These are phyloP conservation scores for Berberis vulgaris DNA, from an alignment of 164 flowering plant genomes.

Conservation along the genomic window DNA sequence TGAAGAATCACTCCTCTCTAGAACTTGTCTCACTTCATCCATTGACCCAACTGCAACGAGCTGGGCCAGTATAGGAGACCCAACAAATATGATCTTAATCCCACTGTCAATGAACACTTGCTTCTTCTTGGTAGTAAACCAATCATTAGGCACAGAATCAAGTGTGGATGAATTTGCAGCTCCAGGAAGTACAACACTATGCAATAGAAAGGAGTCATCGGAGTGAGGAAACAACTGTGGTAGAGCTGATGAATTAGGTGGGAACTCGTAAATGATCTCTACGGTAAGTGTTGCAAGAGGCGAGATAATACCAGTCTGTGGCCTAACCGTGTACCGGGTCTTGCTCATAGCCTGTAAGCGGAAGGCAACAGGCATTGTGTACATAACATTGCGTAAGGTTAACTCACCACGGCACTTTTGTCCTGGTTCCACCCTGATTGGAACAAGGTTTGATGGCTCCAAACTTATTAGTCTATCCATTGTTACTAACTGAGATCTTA, in stretches of 20 bases:
- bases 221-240: constrained; percentile 44
- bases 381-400: constrained; percentile 66
- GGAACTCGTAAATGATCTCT: constrained; percentile 42
- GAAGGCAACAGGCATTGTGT: constrained; percentile 85
- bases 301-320: constrained; percentile 56
- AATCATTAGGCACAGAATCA: constrained; percentile 51
- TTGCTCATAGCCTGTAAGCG: constrained; percentile 51
- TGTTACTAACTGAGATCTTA: neutral
- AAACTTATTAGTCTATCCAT: constrained; percentile 67
- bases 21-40: constrained; percentile 60
- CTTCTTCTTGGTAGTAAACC: constrained; percentile 68
- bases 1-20: constrained; percentile 43
- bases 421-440: constrained; percentile 47
- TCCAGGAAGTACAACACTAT: constrained; percentile 76
- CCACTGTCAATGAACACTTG: constrained; percentile 67
- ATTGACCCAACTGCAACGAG: constrained; percentile 42
- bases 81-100: constrained; percentile 54
- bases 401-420: constrained; percentile 49
- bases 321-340: constrained; percentile 39
- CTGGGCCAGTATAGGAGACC: constrained; percentile 40
- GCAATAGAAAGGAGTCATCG: constrained; percentile 49
- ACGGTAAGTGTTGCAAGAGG: constrained; percentile 46
- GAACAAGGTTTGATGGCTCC: constrained; percentile 62
- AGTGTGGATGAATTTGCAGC: constrained; percentile 33
- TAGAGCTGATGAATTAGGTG: constrained; percentile 22